Evolutionary conservation across 768 basidiomycete genomes (phyloP), one percentile per base, ranked within the genome.

Genomic region (Rhodotorula sphaerocarpa): DNA sequence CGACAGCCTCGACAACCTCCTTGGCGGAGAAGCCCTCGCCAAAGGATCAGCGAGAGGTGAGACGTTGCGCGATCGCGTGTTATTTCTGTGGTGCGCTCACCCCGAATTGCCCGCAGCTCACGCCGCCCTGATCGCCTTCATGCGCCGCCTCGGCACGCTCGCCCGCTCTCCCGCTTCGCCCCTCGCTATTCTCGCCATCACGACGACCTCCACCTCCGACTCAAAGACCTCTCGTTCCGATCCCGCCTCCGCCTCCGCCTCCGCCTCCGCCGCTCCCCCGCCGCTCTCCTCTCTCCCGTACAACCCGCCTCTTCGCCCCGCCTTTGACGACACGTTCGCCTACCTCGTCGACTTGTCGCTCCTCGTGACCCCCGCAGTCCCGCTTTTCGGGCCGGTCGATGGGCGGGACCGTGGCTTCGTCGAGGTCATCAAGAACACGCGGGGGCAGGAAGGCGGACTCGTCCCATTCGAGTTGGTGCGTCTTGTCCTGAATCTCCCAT

Each of bases 121-220:
- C 2, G 65, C 65, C 7, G 54, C 53, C 30, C 52, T 66, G 28
- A 42, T 66, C 23, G 59, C 65, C 3, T 66, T 66, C 43, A 55
- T 57, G 55, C 55, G 65, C 0, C 50, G 65, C 0, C 30, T 66
- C 5, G 18, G 46, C 21, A 58, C 55, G 0, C 51, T 66, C 18
- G 65, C 65, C 0, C 55, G 43, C 15, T 54, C 59, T 0, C 0
- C 41, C 0, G 20, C 39, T 2, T 15, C 16, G 9, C 59, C 65
- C 1, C 59, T 66, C 6, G 41, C 51, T 1, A 15, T 66, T 27
- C 23, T 66, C 36, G 64, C 61, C 2, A 14, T 48, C n/a, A 0
- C 2, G 48, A n/a, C n/a, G n/a, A n/a, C n/a, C n/a, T n/a, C n/a
- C n/a, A n/a, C n/a, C n/a, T n/a, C n/a, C n/a, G n/a, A n/a, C n/a